Percentiles rank a stretch among this genome's conserved stretches.
Conservation (phyloP, 73 alveolate species). For the Durusdinium trenchii region DNA sequence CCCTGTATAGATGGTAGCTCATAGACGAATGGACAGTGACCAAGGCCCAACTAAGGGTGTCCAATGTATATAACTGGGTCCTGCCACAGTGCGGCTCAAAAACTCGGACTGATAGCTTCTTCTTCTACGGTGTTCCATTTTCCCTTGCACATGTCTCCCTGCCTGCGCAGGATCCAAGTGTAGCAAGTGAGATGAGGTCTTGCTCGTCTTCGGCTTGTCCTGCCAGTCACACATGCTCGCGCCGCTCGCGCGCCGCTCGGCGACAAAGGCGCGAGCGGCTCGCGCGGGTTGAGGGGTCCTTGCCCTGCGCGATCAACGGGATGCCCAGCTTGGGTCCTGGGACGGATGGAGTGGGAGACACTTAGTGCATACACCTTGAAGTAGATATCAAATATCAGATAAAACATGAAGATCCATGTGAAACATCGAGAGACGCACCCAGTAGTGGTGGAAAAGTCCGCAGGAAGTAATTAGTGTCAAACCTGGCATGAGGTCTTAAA, state of each 20-base stretch:
- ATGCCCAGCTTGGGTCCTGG: constrained; percentile 81
- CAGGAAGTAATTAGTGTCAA: no score
- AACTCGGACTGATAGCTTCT: not conserved
- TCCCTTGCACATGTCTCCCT: not conserved
- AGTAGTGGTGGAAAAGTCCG: no score
- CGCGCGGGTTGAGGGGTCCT: not conserved
- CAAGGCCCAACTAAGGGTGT: not conserved
- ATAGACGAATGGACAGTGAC: no score
- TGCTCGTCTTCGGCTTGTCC: constrained; percentile 58
- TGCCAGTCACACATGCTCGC: not conserved
- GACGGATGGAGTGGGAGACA: no score
- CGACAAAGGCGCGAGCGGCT: not conserved
- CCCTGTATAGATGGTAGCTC: no score
- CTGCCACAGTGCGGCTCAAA: not conserved
- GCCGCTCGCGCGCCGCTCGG: not conserved
- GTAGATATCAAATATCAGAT: no score
- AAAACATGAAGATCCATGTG: no score
- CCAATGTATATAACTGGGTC: not conserved
- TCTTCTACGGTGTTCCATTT: not conserved
- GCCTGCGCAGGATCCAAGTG: constrained; percentile 86
- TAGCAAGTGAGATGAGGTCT: constrained; percentile 51
- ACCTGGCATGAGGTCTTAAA: no score
- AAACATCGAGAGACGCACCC: no score
- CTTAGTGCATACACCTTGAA: no score
- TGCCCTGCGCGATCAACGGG: constrained; percentile 76